Evolutionary conservation across 2,329 filamentous ascomycete genomes (phyloP).

Genomic region (Xylariales sp.): DNA sequence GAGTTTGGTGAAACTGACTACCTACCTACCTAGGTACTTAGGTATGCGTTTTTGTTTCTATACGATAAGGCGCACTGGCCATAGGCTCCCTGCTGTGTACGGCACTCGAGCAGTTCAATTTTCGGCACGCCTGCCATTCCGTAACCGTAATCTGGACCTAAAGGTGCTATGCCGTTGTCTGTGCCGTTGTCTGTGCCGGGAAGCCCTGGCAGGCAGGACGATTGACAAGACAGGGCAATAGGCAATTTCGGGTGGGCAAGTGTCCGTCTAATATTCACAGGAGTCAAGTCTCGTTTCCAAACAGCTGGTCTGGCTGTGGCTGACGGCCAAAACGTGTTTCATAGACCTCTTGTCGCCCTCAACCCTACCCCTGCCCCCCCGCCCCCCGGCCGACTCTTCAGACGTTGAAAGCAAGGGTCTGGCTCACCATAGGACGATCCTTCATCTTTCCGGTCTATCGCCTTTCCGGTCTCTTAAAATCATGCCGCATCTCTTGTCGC

Average conservation of each 20-base stretch:
- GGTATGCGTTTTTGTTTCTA: too few species aligned
- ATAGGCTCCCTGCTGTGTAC: too few species aligned
- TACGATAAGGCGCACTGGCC: too few species aligned
- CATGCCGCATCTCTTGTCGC: conserved; percentile 29
- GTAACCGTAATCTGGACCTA: too few species aligned
- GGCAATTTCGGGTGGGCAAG: conserved; percentile 8
- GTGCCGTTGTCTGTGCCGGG: neutral
- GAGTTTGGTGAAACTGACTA: too few species aligned
- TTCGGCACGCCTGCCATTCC: too few species aligned
- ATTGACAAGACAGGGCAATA: neutral
- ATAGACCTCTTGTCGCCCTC: conserved; percentile 5
- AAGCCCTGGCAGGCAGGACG: neutral
- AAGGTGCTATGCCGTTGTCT: too few species aligned
- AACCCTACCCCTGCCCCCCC: conserved; percentile 14
- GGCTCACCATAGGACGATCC: conserved; percentile 32
- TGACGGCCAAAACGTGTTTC: conserved; percentile 11
- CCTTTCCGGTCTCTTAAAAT: conserved; percentile 33
- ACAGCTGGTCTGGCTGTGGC: conserved; percentile 6
- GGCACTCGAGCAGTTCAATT: too few species aligned
- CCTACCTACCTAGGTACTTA: too few species aligned
- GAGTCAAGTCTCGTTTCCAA: conserved; percentile 2
- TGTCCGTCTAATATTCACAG: conserved; percentile 7
- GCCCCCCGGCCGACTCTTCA: conserved; percentile 12
- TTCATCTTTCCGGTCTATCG: conserved; percentile 24
- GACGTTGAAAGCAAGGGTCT: conserved; percentile 22